phyloP scores from a whole-genome alignment of 2,329 filamentous ascomycete genomes.

The Orbilia brochopaga region DNA sequence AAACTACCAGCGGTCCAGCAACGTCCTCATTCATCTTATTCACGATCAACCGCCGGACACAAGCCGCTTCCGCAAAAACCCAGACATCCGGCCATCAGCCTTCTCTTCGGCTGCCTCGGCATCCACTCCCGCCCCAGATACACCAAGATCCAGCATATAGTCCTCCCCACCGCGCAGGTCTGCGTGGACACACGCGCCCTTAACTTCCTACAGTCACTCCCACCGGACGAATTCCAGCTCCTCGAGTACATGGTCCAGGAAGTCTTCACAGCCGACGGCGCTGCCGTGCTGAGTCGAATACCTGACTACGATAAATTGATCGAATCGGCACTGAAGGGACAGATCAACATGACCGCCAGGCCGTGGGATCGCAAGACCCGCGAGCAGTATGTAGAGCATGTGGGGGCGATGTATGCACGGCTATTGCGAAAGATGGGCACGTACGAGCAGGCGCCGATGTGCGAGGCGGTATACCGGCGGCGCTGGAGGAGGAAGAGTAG shows the following conservation, averaged over 20 bases:
- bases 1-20: too few relatives aligned
- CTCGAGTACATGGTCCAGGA: slow-evolving; percentile 41
- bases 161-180: slow-evolving; percentile 37
- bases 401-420: slow-evolving; percentile 38
- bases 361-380: slow-evolving; percentile 21
- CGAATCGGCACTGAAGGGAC: slow-evolving; percentile 23
- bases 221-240: slow-evolving; percentile 24
- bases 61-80: neutral
- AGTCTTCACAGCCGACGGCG: slow-evolving; percentile 42
- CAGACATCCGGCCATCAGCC: neutral
- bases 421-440: slow-evolving; percentile 28
- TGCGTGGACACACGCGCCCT: slow-evolving; percentile 23
- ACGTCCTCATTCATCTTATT: too few relatives aligned
- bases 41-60: neutral
- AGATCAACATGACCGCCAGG: slow-evolving; percentile 9
- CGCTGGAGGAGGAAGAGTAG: slow-evolving; percentile 6
- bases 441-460: slow-evolving; percentile 34
- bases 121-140: slow-evolving; percentile 23
- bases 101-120: slow-evolving; percentile 28
- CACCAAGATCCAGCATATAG: slow-evolving; percentile 40
- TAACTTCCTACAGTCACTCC: slow-evolving; percentile 28
- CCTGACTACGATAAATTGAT: slow-evolving; percentile 38
- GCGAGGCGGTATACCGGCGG: slow-evolving; percentile 27
- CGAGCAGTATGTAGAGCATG: slow-evolving; percentile 36
- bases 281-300: slow-evolving; percentile 29